Conservation (phyloP, 202 grass and related monocot genomes). For the Hordeum pubiflorum region DNA sequence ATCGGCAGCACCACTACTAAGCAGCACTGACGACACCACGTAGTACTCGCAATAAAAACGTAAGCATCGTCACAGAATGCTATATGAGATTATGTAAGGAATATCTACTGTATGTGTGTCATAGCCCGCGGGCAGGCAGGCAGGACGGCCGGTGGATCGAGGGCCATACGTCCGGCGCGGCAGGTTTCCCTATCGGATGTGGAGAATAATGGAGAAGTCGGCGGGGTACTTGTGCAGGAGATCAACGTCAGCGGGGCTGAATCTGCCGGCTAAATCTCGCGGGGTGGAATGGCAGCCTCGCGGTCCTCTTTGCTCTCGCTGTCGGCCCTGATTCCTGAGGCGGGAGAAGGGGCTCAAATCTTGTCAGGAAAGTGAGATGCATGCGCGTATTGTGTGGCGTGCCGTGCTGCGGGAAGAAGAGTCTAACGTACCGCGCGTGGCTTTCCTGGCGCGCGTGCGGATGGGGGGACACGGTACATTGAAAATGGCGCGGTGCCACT, state of each 20-base stretch:
- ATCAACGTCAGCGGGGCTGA: not conserved
- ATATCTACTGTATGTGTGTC: not conserved
- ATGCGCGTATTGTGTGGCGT: not conserved
- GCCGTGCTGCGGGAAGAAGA: not conserved
- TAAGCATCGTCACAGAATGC: not conserved
- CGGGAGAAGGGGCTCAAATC: not conserved
- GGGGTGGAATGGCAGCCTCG: not conserved
- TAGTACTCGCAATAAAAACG: not conserved
- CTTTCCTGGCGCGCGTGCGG: slow-evolving; percentile 26
- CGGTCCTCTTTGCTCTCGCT: not conserved
- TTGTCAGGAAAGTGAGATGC: not conserved
- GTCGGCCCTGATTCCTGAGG: not conserved
- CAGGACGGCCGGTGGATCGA: not conserved
- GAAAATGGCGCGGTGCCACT: not conserved
- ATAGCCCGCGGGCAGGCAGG: not conserved
- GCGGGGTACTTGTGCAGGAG: not conserved
- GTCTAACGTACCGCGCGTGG: not conserved
- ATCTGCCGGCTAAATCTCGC: not conserved
- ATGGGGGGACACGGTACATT: not conserved
- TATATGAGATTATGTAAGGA: not conserved
- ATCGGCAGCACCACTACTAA: not conserved
- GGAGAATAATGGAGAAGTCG: not conserved
- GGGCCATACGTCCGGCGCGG: not conserved
- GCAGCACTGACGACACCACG: not conserved
- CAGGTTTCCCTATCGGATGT: not conserved